Conservation (phyloP, 306 rosid species). For the Cotoneaster glaucophyllus region DNA sequence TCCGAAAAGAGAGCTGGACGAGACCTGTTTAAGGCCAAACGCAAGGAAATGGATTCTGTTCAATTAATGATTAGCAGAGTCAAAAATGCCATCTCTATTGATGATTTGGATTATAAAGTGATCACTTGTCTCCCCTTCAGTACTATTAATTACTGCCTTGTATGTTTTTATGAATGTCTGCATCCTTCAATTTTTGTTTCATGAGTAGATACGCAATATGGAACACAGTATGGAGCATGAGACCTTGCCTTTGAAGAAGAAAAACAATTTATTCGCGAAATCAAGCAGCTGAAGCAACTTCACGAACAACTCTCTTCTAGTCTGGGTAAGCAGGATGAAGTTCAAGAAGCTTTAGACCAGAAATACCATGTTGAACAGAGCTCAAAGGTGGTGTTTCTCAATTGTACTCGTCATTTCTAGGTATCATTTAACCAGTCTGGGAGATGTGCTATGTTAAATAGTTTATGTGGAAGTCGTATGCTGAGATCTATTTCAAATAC, state of each 20-base stretch:
- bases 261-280: slow-evolving; percentile 68
- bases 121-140: neutral
- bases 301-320: slow-evolving; percentile 57
- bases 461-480: neutral
- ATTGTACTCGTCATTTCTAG: neutral
- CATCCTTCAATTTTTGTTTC: slow-evolving; percentile 12
- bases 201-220: slow-evolving; percentile 56
- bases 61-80: slow-evolving; percentile 49
- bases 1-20: slow-evolving; percentile 53
- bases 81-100: slow-evolving; percentile 61
- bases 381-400: slow-evolving; percentile 37
- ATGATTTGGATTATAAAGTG: slow-evolving; percentile 64
- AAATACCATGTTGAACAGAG: slow-evolving; percentile 57
- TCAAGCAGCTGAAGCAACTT: slow-evolving; percentile 64
- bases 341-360: slow-evolving; percentile 46
- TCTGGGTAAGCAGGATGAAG: slow-evolving; percentile 54
- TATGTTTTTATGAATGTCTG: slow-evolving; percentile 6
- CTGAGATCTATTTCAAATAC: neutral
- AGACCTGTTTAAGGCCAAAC: slow-evolving; percentile 52
- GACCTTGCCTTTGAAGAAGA: slow-evolving; percentile 72
- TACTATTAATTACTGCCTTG: neutral
- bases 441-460: neutral
- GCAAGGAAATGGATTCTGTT: slow-evolving; percentile 68
- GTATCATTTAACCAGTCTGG: neutral
- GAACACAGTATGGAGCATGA: slow-evolving; percentile 74